phyloP scores from a whole-genome alignment of 1,284 basidiomycete species.

The Puccinia hordei region DNA sequence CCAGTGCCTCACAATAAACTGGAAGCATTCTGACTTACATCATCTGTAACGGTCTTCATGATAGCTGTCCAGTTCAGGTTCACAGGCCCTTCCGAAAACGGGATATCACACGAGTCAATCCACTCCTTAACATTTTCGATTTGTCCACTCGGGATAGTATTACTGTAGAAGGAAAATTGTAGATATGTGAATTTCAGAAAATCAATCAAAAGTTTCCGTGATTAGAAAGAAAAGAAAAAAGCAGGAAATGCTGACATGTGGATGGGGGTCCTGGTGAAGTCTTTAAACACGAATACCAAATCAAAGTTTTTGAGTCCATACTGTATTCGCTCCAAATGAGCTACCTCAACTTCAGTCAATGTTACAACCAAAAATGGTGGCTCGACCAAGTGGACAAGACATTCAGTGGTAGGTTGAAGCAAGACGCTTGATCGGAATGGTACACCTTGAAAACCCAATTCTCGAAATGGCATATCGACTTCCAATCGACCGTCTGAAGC shows the following conservation, averaged over 20 bases:
- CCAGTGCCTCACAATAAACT: not conserved
- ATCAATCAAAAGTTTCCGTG: not conserved
- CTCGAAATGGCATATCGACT: conserved; percentile 94
- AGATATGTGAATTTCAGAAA: not conserved
- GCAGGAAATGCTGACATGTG: conserved; percentile 65
- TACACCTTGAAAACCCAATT: conserved; percentile 95
- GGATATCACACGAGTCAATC: conserved; percentile 98
- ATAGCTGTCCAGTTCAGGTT: conserved; percentile 98
- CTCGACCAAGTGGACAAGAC: conserved; percentile 91
- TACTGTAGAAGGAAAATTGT: conserved; percentile 60
- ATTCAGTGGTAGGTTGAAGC: conserved; percentile 94
- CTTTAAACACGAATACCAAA: conserved; percentile 92
- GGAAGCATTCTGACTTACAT: conserved; percentile 57
- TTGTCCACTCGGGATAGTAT: conserved; percentile 85
- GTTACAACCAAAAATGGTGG: conserved; percentile 96
- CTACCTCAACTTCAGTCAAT: conserved; percentile 90
- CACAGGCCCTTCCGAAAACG: conserved; percentile 92
- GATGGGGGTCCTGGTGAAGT: conserved; percentile 86
- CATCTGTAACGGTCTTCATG: conserved; percentile 89
- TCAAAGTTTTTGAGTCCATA: conserved; percentile 97
- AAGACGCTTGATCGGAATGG: conserved; percentile 86
- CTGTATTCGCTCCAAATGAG: conserved; percentile 94
- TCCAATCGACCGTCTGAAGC: conserved; percentile 82
- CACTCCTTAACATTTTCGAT: conserved; percentile 96
- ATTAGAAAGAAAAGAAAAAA: not conserved